A percentile compares a stretch with the other conserved stretches of the same genome.
phyloP scores from a whole-genome alignment of 805 yeast genomes.

The Candida quercuum region DNA sequence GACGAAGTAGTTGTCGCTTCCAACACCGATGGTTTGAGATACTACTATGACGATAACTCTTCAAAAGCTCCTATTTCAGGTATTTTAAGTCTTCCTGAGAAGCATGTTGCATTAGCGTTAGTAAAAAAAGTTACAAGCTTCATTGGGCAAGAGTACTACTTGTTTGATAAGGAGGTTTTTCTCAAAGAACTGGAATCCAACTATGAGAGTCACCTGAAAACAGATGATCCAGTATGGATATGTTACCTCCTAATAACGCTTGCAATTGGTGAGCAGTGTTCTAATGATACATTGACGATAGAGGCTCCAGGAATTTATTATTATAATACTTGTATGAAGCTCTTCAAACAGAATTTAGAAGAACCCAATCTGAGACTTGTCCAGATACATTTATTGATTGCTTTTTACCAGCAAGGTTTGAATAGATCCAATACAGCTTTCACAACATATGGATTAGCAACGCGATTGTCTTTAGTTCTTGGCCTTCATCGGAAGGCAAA shows the following conservation, averaged over 20 bases:
- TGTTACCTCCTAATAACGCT: constrained; percentile 19
- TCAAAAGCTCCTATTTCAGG: constrained; percentile 4
- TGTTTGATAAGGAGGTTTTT: constrained; percentile 13
- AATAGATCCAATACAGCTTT: constrained; percentile 31
- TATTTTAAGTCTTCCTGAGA: constrained; percentile 10
- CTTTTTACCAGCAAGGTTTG: constrained; percentile 30
- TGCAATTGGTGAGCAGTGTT: constrained; percentile 25
- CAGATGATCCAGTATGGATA: constrained; percentile 12
- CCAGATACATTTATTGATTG: constrained; percentile 30
- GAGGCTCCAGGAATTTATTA: constrained; percentile 22
- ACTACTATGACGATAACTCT: constrained; percentile 14
- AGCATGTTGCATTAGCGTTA: constrained; percentile 10
- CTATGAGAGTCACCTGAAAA: constrained; percentile 7
- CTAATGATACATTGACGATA: constrained; percentile 9
- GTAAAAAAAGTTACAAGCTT: constrained; percentile 16
- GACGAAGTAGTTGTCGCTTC: constrained; percentile 12
- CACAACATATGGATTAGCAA: constrained; percentile 30
- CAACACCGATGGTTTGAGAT: constrained; percentile 8
- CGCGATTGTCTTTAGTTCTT: constrained; percentile 26
- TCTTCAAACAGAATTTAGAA: constrained; percentile 27
- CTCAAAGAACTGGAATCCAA: constrained; percentile 10
- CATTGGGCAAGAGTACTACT: constrained; percentile 21
- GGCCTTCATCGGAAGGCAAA: constrained; percentile 27
- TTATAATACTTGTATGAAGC: constrained; percentile 26
- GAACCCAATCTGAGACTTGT: constrained; percentile 27